Evolutionary conservation across 345 rosid genomes (phyloP), one percentile per base, ranked within the genome.

Genomic region (Camelina neglecta): DNA sequence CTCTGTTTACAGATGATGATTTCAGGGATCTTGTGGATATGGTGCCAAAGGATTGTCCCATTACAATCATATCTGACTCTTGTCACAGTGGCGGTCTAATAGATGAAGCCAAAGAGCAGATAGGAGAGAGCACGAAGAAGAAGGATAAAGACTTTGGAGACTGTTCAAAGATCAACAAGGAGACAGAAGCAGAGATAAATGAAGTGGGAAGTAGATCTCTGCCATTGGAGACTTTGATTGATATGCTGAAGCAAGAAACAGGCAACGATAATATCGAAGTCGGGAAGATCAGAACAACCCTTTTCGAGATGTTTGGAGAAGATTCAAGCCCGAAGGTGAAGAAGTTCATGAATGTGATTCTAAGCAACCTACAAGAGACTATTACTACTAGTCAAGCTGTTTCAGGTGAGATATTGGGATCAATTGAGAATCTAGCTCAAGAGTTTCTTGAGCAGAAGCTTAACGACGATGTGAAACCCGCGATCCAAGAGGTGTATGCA

Each of bases 61-160:
- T 93, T 48, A 91, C 98, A 18, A 77, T 93, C 57, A 85, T 91
- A 12, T 91, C 97, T 3, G 98, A 93, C 75, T 90, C 98, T 47
- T 91, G 97, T 74, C 94, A 93, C 64, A 91, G 98, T 44, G 98
- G 97, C 0, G 98, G 97, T 44, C 92, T 93, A 44, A 91, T 93
- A 36, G 97, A 90, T 60, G 89, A 87, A 73, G 86, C 97, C 63
- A 88, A 91, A 76, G 98, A 94, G 83, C 97, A 94, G 76, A 94
- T 94, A 4, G 97, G 98, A 23, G 93, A 93, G 74, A 93, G 98
- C 85, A 87, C 90, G 2, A 88, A 74, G 74, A 87, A 61, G 15
- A 74, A 75, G 75, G 86, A 63, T 12, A 73, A 73, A 73, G 72
- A 65, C 15, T 18, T 58, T 7, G 76, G 79, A 24, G 90, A 80